Conservation (phyloP, 106 monocot species). For the Cymbidium sinense region DNA sequence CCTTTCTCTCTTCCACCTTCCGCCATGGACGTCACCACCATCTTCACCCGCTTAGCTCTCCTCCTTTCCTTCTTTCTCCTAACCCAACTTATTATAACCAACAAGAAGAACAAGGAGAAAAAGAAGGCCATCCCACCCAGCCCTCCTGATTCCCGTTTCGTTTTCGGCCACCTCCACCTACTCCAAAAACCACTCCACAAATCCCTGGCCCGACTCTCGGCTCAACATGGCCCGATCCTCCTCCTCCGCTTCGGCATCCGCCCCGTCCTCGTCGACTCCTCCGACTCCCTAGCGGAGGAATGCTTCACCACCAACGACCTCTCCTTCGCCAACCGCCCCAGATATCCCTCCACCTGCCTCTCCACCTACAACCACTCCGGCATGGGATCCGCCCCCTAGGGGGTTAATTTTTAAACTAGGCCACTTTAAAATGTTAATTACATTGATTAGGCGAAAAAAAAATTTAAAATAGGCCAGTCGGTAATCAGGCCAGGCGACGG, state of each 20-base stretch:
- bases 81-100: background rate
- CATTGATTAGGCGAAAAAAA: no score
- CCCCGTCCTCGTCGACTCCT: conserved; percentile 21
- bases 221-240: conserved; percentile 34
- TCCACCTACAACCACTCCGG: conserved; percentile 29
- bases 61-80: background rate
- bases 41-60: background rate
- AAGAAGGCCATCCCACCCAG: conserved; percentile 22
- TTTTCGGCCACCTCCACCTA: conserved; percentile 63
- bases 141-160: conserved; percentile 26
- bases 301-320: conserved; percentile 50
- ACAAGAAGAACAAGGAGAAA: background rate
- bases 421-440: no score
- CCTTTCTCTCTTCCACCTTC: no score
- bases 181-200: conserved; percentile 44
- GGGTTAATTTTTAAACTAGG: no score
- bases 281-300: conserved; percentile 31
- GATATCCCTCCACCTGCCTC: conserved; percentile 14
- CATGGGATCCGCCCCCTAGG: conserved; percentile 23
- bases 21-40: no score
- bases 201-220: conserved; percentile 30
- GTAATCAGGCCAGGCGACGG: no score
- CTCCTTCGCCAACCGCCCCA: conserved; percentile 44
- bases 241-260: conserved; percentile 42
- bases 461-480: no score